Percentiles rank a stretch among this genome's conserved stretches.
phyloP scores from a whole-genome alignment of 1,139 yeast species.

The Hyphopichia khmerensis region DNA sequence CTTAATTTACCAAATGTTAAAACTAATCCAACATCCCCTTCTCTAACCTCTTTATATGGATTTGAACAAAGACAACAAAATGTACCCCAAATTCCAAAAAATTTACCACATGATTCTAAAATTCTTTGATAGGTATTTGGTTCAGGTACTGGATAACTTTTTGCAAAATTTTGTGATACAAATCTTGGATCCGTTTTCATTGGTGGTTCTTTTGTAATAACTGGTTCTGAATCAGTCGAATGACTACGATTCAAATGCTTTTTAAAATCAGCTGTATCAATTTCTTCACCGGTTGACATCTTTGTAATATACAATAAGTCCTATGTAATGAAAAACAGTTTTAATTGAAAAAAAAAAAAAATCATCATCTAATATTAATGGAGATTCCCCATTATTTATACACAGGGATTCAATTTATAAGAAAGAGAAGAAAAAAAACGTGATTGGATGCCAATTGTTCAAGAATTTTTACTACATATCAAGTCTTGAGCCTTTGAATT shows the following conservation, averaged over 20 bases:
- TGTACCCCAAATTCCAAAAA: constrained; percentile 57
- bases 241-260: neutral
- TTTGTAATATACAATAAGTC: too few species aligned
- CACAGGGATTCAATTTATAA: too few species aligned
- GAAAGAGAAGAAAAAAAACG: too few species aligned
- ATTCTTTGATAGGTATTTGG: constrained; percentile 38
- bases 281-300: neutral
- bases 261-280: constrained; percentile 3
- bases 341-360: too few species aligned
- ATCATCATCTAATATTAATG: too few species aligned
- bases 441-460: too few species aligned
- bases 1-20: constrained; percentile 70
- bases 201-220: constrained; percentile 6
- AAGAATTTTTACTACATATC: too few species aligned
- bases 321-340: neutral
- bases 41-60: constrained; percentile 62
- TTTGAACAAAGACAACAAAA: constrained; percentile 62
- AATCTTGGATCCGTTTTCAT: constrained; percentile 29
- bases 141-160: constrained; percentile 34
- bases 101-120: constrained; percentile 43
- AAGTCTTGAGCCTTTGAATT: too few species aligned
- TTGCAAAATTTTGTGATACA: constrained; percentile 36
- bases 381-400: too few species aligned
- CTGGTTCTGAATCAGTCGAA: neutral
- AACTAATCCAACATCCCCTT: constrained; percentile 71